Base-by-base conservation (phyloP, 441 rosid genomes). In the Breynia disticha region DNA sequence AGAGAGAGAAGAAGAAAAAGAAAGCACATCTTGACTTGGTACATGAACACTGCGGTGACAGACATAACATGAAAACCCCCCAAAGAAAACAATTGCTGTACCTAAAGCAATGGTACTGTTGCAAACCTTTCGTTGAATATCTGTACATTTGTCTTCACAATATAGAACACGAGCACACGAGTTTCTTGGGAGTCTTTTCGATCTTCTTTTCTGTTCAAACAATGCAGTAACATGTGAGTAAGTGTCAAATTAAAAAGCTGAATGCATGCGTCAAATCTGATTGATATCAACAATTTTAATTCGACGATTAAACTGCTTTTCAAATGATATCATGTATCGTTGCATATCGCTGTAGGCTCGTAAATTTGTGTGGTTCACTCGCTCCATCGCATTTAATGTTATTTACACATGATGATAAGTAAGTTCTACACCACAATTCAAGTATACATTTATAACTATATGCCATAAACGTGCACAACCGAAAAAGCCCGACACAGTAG, bases 91-190 rank as follows among this genome's bases (percentile, higher is more conserved):
- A 53, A 54, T 52, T 54, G 56, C 65, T 72, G 77, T 67, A 69
- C 72, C 73, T 54, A 68, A 72, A 75, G 73, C 73, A 59, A 65
- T 50, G 63, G 60, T 48, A 48, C 46, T 17, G 57, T 21, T 8
- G 43, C 43, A 39, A 45, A 48, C 48, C 60, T 45, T 59, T 56
- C 28, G 32, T 50, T 67, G 65, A 49, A 35, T 68, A 58, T 68
- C 70, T 67, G 57, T 64, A 47, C 50, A 63, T 48, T 55, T 66
- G 41, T 43, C 75, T 71, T 86, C 84, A 90, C 67, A 90, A 65
- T 66, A 90, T 78, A 70, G 87, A 69, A 76, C 97, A 90, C 7
- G 95, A 78, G 78, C 97, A 90, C 71, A 86, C 85, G 47, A 78
- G 67, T 61, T 80, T 74, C 77, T 72, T 75, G 9, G 90, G 90